Evolutionary conservation across 257 asterid genomes (phyloP).

Genomic region (Nicotiana tomentosiformis): DNA sequence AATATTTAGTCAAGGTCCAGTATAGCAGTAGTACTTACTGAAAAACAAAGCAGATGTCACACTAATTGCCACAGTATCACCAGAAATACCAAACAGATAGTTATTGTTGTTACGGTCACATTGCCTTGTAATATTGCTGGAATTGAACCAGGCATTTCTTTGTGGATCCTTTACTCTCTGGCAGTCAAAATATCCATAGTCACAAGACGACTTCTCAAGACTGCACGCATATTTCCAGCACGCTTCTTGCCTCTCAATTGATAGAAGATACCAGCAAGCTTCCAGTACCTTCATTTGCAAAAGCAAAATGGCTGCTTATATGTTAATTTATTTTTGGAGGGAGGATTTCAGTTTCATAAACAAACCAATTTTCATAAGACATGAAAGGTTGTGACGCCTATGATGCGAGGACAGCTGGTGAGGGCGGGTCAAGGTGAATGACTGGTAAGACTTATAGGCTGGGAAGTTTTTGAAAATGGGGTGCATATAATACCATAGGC

Average conservation of each 20-base stretch:
- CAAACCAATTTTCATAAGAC: background rate
- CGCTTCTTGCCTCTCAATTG: conserved; percentile 94
- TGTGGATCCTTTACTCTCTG: conserved; percentile 30
- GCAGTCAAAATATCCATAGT: conserved; percentile 56
- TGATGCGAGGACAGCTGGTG: background rate
- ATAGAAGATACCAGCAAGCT: conserved; percentile 87
- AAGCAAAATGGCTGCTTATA: background rate
- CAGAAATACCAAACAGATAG: conserved; percentile 78
- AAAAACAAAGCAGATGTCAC: conserved; percentile 68
- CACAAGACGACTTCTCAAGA: conserved; percentile 48
- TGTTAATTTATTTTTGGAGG: background rate
- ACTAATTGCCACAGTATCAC: conserved; percentile 51
- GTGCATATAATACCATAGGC: background rate
- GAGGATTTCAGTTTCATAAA: background rate
- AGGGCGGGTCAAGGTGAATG: background rate
- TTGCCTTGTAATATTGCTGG: conserved; percentile 48
- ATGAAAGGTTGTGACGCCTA: background rate
- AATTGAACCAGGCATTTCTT: conserved; percentile 51
- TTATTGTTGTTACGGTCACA: conserved; percentile 45
- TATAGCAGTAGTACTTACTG: conserved; percentile 86
- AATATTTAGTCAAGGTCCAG: conserved; percentile 54
- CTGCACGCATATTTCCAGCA: conserved; percentile 72
- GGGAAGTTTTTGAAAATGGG: background rate
- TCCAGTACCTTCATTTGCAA: conserved; percentile 51
- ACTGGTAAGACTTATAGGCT: background rate